Evolutionary conservation across 345 rosid genomes (phyloP).

Genomic region (Nephelium lappaceum): DNA sequence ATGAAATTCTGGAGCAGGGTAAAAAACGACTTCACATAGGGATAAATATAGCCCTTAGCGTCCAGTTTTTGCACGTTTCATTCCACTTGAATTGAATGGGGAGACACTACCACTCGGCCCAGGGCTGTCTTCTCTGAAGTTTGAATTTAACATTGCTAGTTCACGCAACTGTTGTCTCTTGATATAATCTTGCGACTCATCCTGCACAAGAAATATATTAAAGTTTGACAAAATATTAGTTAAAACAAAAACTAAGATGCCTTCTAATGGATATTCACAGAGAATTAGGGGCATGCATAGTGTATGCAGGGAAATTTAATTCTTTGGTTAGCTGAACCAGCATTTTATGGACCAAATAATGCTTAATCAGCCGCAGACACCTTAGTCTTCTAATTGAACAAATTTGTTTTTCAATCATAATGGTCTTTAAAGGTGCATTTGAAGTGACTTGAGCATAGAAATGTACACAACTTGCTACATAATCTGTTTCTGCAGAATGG

Average conservation of each 20-base stretch:
- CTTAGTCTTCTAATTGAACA: conserved; percentile 6
- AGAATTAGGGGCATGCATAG: not conserved
- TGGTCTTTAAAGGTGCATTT: not conserved
- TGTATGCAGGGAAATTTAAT: not conserved
- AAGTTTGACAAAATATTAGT: not conserved
- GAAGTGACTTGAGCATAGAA: not conserved
- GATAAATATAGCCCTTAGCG: conserved; percentile 44
- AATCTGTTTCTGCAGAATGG: not conserved
- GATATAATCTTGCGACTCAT: conserved; percentile 90
- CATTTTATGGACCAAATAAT: not conserved
- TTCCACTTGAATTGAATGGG: conserved; percentile 91
- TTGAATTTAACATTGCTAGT: conserved; percentile 87
- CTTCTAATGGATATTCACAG: not conserved
- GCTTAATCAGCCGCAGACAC: not conserved
- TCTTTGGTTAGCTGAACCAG: not conserved
- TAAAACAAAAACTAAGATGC: not conserved
- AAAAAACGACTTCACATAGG: conserved; percentile 23
- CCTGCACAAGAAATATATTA: conserved; percentile 46
- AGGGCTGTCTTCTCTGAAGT: conserved; percentile 93
- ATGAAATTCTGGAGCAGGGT: conserved; percentile 30
- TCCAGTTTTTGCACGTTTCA: conserved; percentile 97
- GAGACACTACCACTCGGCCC: conserved; percentile 95
- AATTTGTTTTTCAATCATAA: not conserved
- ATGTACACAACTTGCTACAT: not conserved
- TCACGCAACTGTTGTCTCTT: conserved; percentile 97